Base-by-base conservation (phyloP, 2,329 filamentous ascomycete genomes). In the Grosmannia huntii region DNA sequence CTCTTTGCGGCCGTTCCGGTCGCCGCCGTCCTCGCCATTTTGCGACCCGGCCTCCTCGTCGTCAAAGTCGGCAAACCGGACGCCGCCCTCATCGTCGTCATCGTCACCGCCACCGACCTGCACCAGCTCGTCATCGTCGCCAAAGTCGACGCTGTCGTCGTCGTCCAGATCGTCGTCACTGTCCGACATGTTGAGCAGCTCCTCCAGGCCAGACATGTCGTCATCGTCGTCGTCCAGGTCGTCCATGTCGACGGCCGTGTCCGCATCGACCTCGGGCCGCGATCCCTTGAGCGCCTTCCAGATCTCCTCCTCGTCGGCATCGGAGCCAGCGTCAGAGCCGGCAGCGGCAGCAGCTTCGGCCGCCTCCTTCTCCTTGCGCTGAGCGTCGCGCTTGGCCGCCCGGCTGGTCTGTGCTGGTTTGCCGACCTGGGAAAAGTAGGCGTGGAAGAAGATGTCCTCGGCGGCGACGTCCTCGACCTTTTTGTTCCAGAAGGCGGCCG, bases 391-490 rank as follows among this genome's bases (percentile, higher is more conserved):
- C 66, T 78, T 80, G 63, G 77, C 75, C 65, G 78, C 78, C 65
- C 76, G 79, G 64, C 76, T 73, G 12, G 76, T 73, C 68, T 86
- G 81, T 59, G 70, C 69, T 55, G 78, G 74, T 71, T 84, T 90
- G 62, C 84, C 83, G 58, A 88, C 73, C 61, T 85, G 82, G 60
- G 83, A 85, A 73, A 99, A 99, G 81, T 99, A 99, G 64, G 90
- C 85, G 71, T 99, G 94, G 82, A 99, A 99, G 82, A 99, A 99
- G 46, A 90, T 88, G 68, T 99, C 94, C 64, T 99, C 91, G 0
- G 85, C 89, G 3, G 87, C 85, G 51, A 99, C 86, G 57, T 97
- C 85, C 62, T 90, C 85, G n/a, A 81, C 78, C 74, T 90, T 91
- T 81, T 89, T 90, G 66, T 85, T 86, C 89, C 90, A 96, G 77